phyloP scores from a whole-genome alignment of 2,329 filamentous ascomycete genomes.

The Annulohypoxylon truncatum region DNA sequence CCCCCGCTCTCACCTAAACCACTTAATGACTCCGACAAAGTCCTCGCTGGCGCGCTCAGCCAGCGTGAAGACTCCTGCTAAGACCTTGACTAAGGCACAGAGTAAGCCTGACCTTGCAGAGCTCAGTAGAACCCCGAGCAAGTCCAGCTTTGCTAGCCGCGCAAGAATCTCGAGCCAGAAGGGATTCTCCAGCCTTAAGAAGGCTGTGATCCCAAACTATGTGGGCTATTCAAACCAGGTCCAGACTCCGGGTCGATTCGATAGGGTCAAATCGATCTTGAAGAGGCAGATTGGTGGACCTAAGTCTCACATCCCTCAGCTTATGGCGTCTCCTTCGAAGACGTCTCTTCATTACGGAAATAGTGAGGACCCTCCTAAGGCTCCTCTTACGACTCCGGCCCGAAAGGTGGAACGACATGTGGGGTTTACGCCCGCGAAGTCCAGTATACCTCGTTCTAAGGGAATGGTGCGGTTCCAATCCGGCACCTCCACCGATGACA shows the following conservation, averaged over 20 bases:
- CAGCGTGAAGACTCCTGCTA: slow-evolving; percentile 65
- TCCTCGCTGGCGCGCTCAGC: slow-evolving; percentile 73
- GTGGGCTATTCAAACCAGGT: slow-evolving; percentile 51
- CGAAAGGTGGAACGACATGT: slow-evolving; percentile 78
- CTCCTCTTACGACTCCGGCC: slow-evolving; percentile 73
- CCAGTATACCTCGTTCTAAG: slow-evolving; percentile 58
- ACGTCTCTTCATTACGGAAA: slow-evolving; percentile 60
- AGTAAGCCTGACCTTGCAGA: slow-evolving; percentile 59
- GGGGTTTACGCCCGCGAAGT: slow-evolving; percentile 79
- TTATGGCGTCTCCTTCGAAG: slow-evolving; percentile 55
- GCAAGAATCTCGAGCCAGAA: slow-evolving; percentile 51
- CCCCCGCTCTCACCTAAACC: slow-evolving; percentile 61
- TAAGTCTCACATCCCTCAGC: slow-evolving; percentile 62
- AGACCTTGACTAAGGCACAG: slow-evolving; percentile 65
- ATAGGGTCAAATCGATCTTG: slow-evolving; percentile 69
- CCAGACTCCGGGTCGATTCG: slow-evolving; percentile 64
- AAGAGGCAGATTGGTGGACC: slow-evolving; percentile 55
- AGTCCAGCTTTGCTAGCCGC: slow-evolving; percentile 53
- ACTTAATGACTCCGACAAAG: slow-evolving; percentile 82
- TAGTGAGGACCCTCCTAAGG: slow-evolving; percentile 64
- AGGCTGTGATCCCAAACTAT: slow-evolving; percentile 64
- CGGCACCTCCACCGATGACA: slow-evolving; percentile 52
- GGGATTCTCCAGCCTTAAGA: slow-evolving; percentile 55
- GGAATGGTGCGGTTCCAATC: slow-evolving; percentile 52
- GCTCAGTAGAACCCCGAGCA: slow-evolving; percentile 60